A percentile compares a stretch with the other conserved stretches of the same genome.
phyloP scores from a whole-genome alignment of 306 rosid species.

The Lathyrus tuberosus region DNA sequence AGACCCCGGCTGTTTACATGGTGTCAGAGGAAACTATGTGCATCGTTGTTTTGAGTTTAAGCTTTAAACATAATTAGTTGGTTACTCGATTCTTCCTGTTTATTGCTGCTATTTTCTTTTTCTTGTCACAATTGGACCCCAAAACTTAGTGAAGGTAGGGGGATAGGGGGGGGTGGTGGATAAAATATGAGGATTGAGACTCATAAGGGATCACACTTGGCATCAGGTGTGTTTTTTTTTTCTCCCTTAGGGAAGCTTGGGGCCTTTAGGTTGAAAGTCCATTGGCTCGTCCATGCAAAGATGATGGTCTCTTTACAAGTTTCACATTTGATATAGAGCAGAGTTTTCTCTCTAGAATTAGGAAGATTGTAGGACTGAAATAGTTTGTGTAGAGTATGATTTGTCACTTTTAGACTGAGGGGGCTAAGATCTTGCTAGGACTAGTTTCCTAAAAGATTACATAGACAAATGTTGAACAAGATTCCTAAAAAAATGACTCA shows the following conservation, averaged over 20 bases:
- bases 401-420: conserved; percentile 13
- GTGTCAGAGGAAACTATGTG: conserved; percentile 30
- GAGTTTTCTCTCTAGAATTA: conserved; percentile 26
- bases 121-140: not conserved
- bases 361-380: conserved; percentile 21
- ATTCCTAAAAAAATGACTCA: not conserved
- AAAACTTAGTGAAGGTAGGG: conserved; percentile 13
- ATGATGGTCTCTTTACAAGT: conserved; percentile 24
- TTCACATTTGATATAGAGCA: conserved; percentile 24
- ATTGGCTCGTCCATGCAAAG: conserved; percentile 11
- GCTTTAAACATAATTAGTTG: conserved; percentile 20
- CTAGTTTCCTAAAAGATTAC: conserved; percentile 13
- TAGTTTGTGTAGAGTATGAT: conserved; percentile 21
- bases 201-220: conserved; percentile 4
- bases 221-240: not conserved
- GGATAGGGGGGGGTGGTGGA: conserved; percentile 17
- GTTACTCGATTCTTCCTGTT: conserved; percentile 25
- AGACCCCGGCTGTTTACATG: conserved; percentile 27
- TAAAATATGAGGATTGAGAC: conserved; percentile 16
- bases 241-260: conserved; percentile 19
- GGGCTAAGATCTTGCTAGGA: conserved; percentile 12
- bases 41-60: conserved; percentile 31
- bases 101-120: conserved; percentile 17
- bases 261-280: conserved; percentile 17
- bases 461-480: conserved; percentile 25